phyloP scores from a whole-genome alignment of 164 flowering plant genomes.

The Chimonanthus praecox region DNA sequence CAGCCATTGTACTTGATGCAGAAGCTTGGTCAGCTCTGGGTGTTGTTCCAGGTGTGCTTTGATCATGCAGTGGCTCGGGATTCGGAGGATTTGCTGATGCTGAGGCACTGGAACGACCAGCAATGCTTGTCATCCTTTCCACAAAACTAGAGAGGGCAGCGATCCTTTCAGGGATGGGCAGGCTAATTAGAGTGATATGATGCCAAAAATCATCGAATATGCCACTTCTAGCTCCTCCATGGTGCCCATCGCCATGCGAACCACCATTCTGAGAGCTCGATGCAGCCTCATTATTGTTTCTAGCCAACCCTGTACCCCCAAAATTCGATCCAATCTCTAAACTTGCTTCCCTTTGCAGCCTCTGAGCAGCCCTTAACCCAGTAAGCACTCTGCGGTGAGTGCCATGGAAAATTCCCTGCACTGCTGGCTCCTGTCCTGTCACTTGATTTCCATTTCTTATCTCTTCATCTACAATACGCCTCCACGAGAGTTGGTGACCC shows the following conservation, averaged over 20 bases:
- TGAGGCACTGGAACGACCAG: constrained; percentile 15
- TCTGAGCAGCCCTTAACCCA: constrained; percentile 20
- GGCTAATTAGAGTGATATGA: constrained; percentile 9
- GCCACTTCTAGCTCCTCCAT: constrained; percentile 14
- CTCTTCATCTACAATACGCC: constrained; percentile 19
- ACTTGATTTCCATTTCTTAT: constrained; percentile 13
- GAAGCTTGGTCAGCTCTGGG: constrained; percentile 27
- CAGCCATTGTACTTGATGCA: constrained; percentile 32
- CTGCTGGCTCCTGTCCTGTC: constrained; percentile 13
- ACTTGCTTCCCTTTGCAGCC: constrained; percentile 16
- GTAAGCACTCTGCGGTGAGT: constrained; percentile 8
- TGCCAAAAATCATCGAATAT: constrained; percentile 18
- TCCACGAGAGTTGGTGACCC: constrained; percentile 13
- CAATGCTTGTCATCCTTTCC: constrained; percentile 14
- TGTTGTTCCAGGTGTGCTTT: constrained; percentile 5
- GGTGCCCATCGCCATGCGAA: constrained; percentile 7
- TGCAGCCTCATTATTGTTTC: constrained; percentile 2
- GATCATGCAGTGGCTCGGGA: constrained; percentile 9
- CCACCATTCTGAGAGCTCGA: constrained; percentile 1
- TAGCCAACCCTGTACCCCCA: constrained; percentile 13
- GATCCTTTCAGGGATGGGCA: constrained; percentile 21
- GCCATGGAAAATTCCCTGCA: constrained; percentile 12
- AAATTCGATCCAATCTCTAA: constrained; percentile 10
- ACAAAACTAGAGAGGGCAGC: constrained; percentile 14
- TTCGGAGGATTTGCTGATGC: constrained; percentile 15